Evolutionary conservation across 345 rosid species (phyloP).

Genomic region (Erucastrum elatum): DNA sequence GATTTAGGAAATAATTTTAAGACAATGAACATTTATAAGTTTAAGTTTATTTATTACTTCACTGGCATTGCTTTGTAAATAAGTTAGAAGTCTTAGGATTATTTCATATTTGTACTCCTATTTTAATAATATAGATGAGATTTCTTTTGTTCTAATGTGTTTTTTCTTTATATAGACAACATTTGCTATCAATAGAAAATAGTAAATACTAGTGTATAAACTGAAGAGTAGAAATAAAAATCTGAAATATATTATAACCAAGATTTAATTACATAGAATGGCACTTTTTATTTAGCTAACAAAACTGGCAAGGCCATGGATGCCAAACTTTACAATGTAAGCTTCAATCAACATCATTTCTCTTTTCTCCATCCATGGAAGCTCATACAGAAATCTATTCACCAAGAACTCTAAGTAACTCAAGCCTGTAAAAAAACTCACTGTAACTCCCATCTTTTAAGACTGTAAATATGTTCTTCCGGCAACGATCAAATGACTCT

Average conservation of each 20-base stretch:
- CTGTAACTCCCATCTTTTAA: conserved; percentile 12
- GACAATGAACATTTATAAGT: no score
- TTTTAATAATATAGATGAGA: no score
- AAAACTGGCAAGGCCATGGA: conserved; percentile 40
- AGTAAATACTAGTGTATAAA: background rate
- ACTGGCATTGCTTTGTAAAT: no score
- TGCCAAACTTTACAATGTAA: conserved; percentile 38
- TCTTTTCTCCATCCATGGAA: conserved; percentile 27
- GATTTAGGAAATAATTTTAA: no score
- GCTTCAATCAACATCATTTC: conserved; percentile 14
- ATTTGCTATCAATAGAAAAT: background rate
- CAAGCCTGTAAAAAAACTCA: conserved; percentile 26
- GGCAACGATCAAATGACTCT: conserved; percentile 23
- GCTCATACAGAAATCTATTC: conserved; percentile 25
- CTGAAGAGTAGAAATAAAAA: background rate
- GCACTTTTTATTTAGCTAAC: conserved; percentile 19
- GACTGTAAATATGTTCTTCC: background rate
- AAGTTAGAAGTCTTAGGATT: no score
- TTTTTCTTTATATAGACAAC: background rate
- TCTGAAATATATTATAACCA: conserved; percentile 7
- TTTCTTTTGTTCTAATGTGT: background rate
- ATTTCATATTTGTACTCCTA: no score
- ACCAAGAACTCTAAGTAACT: conserved; percentile 23
- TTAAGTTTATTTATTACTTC: no score
- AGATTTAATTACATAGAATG: conserved; percentile 5